These are phyloP conservation scores for Plasmodium gonderi DNA, from an alignment of 169 alveolate species.

Conservation along the genomic window DNA sequence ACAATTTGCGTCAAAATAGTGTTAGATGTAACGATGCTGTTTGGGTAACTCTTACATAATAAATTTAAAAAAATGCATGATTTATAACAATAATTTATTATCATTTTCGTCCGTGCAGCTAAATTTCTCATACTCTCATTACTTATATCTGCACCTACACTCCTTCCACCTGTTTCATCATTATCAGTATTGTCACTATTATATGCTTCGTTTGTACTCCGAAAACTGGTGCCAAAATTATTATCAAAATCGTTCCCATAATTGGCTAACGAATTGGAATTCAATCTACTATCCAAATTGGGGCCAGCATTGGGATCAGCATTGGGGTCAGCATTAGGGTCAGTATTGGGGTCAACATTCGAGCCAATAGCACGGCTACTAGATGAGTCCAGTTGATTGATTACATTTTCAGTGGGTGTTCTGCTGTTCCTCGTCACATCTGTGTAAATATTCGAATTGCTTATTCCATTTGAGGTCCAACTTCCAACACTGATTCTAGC, in stretches of 20 bases:
- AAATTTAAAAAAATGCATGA: slow-evolving; percentile 82
- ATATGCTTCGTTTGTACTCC: slow-evolving; percentile 10
- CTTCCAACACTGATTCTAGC: neutral
- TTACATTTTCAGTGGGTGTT: neutral
- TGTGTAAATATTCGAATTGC: neutral
- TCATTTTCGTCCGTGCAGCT: slow-evolving; percentile 79
- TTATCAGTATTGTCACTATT: slow-evolving; percentile 77
- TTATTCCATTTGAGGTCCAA: neutral
- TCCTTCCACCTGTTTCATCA: slow-evolving; percentile 75
- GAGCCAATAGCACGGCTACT: too few relatives aligned
- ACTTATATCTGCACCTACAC: slow-evolving; percentile 56
- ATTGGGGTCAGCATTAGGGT: too few relatives aligned
- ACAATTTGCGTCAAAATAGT: slow-evolving; percentile 88
- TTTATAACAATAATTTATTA: slow-evolving; percentile 81
- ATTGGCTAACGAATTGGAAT: neutral
- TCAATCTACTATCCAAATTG: neutral
- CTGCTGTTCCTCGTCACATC: neutral
- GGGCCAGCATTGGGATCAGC: neutral
- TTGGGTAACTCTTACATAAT: slow-evolving; percentile 81
- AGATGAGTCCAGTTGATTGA: neutral
- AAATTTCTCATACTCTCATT: slow-evolving; percentile 79
- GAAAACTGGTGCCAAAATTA: neutral
- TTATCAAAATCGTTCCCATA: neutral
- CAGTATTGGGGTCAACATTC: too few relatives aligned
- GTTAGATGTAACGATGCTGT: slow-evolving; percentile 79